A percentile compares a stretch with the other conserved stretches of the same genome.
phyloP scores from a whole-genome alignment of 1,284 basidiomycete species.

The Agroathelia rolfsii region DNA sequence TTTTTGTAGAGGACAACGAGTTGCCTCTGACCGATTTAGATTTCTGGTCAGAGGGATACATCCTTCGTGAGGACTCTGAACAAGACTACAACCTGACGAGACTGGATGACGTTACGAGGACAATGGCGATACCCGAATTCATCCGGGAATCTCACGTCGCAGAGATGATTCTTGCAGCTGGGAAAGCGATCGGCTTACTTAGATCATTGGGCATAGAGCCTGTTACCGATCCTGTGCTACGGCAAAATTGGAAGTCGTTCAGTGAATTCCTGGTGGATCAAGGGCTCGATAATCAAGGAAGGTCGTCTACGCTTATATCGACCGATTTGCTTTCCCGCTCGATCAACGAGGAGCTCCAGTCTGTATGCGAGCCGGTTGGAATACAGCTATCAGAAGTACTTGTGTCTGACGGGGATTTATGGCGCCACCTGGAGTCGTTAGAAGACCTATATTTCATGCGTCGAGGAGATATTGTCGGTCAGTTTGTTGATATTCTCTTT shows the following conservation, averaged over 20 bases:
- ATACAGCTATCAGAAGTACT: slow-evolving; percentile 48
- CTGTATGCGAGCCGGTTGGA: slow-evolving; percentile 48
- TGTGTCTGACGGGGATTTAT: slow-evolving; percentile 61
- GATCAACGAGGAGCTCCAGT: slow-evolving; percentile 53
- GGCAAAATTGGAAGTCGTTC: slow-evolving; percentile 22
- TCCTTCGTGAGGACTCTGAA: slow-evolving; percentile 33
- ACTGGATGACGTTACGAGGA: slow-evolving; percentile 15
- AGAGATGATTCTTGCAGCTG: slow-evolving; percentile 53
- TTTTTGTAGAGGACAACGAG: slow-evolving; percentile 70
- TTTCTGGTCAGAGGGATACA: slow-evolving; percentile 74
- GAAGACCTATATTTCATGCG: slow-evolving; percentile 71
- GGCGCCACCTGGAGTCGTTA: slow-evolving; percentile 59
- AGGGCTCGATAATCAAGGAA: slow-evolving; percentile 7
- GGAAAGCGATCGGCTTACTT: slow-evolving; percentile 73
- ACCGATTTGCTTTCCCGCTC: slow-evolving; percentile 49
- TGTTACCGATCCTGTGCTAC: slow-evolving; percentile 9
- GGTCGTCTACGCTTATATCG: slow-evolving; percentile 33
- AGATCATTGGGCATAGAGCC: slow-evolving; percentile 29
- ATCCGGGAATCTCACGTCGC: slow-evolving; percentile 51
- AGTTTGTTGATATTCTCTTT: slow-evolving; percentile 65
- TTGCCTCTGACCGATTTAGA: slow-evolving; percentile 59
- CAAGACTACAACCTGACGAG: slow-evolving; percentile 20
- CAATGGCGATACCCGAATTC: slow-evolving; percentile 46
- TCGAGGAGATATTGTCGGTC: slow-evolving; percentile 60
- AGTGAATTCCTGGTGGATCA: slow-evolving; percentile 19